phyloP scores from a whole-genome alignment of 768 basidiomycete species.

The Serendipita sp. region DNA sequence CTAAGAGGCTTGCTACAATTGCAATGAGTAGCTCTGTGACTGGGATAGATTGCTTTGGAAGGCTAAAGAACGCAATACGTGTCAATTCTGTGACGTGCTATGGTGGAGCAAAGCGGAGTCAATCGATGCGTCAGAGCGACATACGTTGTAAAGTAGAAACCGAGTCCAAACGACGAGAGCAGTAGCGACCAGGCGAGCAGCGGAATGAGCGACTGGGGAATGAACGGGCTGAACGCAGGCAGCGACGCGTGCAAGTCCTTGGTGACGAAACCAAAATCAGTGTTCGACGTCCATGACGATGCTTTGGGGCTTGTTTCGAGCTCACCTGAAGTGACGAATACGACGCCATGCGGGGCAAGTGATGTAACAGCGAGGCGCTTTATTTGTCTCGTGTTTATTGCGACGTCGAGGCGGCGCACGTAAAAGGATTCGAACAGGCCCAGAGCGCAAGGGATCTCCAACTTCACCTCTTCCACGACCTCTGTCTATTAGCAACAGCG shows the following conservation, averaged over 20 bases:
- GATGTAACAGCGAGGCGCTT: background rate
- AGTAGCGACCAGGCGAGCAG: constrained; percentile 62
- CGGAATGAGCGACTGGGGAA: constrained; percentile 55
- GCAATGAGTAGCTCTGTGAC: constrained; percentile 57
- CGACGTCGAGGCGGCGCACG: background rate
- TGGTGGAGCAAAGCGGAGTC: constrained; percentile 10
- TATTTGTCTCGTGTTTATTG: background rate
- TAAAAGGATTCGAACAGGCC: no score
- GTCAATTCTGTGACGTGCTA: background rate
- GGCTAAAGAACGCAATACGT: constrained; percentile 28
- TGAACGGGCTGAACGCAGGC: constrained; percentile 54
- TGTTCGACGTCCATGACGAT: background rate
- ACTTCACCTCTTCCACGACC: no score
- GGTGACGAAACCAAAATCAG: background rate
- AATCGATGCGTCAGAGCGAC: constrained; percentile 9
- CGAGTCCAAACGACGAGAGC: constrained; percentile 59
- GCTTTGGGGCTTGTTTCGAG: background rate
- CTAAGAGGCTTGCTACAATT: constrained; percentile 55
- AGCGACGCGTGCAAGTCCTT: constrained; percentile 49
- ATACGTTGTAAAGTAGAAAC: constrained; percentile 75
- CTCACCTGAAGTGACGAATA: constrained; percentile 5
- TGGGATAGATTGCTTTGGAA: constrained; percentile 55
- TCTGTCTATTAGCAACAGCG: no score
- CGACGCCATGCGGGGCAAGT: background rate
- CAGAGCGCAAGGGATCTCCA: no score